Evolutionary conservation across 1,284 basidiomycete genomes (phyloP).

Genomic region (Flammula alnicola): DNA sequence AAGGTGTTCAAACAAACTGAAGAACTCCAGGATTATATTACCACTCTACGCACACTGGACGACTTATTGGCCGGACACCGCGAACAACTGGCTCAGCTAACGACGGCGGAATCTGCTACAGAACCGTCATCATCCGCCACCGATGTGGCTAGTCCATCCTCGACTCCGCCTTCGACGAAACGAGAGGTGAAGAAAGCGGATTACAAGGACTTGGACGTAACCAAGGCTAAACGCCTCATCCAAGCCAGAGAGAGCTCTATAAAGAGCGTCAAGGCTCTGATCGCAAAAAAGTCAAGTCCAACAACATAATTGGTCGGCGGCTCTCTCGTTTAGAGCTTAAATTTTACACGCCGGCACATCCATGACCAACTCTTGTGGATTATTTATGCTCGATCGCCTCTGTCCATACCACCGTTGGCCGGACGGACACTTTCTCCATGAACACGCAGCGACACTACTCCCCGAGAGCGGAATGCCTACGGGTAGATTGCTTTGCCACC

Average conservation of each 20-base stretch:
- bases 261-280: conserved; percentile 41
- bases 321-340: background rate
- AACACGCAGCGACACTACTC: too few relatives aligned
- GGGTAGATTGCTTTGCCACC: too few relatives aligned
- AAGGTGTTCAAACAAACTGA: conserved; percentile 66
- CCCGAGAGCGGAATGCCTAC: too few relatives aligned
- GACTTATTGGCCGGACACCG: conserved; percentile 61
- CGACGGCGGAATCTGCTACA: conserved; percentile 3
- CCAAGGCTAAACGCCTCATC: conserved; percentile 46
- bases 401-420: too few relatives aligned
- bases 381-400: too few relatives aligned
- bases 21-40: conserved; percentile 62
- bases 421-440: too few relatives aligned
- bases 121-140: conserved; percentile 3
- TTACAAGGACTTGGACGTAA: conserved; percentile 43
- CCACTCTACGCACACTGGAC: conserved; percentile 65
- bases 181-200: conserved; percentile 28
- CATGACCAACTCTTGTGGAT: too few relatives aligned
- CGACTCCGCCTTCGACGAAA: conserved; percentile 1
- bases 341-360: too few relatives aligned
- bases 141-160: background rate
- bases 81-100: conserved; percentile 45
- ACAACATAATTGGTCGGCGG: background rate
- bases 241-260: conserved; percentile 47
- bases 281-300: conserved; percentile 30